A percentile compares a stretch with the other conserved stretches of the same genome.
Evolutionary conservation across 768 basidiomycete genomes (phyloP).

Genomic region (Mycena metata): DNA sequence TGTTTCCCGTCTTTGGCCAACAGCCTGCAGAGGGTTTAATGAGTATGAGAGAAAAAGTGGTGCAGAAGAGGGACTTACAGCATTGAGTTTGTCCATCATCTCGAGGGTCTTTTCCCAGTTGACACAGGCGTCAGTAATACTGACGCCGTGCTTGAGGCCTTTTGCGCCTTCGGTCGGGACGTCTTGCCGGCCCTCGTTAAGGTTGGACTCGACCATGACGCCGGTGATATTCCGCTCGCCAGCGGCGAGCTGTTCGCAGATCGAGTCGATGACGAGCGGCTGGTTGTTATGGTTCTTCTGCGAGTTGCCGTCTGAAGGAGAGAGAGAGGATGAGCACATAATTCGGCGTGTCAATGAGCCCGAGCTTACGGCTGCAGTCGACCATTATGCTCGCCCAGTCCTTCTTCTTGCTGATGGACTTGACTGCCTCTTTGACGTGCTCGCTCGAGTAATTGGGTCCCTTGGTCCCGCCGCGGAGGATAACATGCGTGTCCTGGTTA

Average conservation of each 20-base stretch:
- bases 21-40: conserved; percentile 51
- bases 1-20: conserved; percentile 58
- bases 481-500: conserved; percentile 92
- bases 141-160: conserved; percentile 82
- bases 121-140: conserved; percentile 94
- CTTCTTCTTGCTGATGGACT: conserved; percentile 74
- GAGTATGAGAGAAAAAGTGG: conserved; percentile 1
- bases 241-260: conserved; percentile 79
- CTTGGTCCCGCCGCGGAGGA: conserved; percentile 91
- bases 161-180: conserved; percentile 80
- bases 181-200: conserved; percentile 92
- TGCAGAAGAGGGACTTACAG: conserved; percentile 45
- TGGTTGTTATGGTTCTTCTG: conserved; percentile 96
- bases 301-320: conserved; percentile 87
- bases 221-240: conserved; percentile 86
- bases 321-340: conserved; percentile 11
- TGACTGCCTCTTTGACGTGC: conserved; percentile 74
- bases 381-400: conserved; percentile 85
- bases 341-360: conserved; percentile 11
- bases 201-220: conserved; percentile 97
- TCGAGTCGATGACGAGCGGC: conserved; percentile 79
- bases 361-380: conserved; percentile 81
- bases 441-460: conserved; percentile 91
- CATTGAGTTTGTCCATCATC: conserved; percentile 82
- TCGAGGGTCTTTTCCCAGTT: conserved; percentile 84